Percentiles rank a stretch among this genome's conserved stretches.
Evolutionary conservation across 768 basidiomycete species (phyloP).

Genomic region (Nevesoporus exiguus): DNA sequence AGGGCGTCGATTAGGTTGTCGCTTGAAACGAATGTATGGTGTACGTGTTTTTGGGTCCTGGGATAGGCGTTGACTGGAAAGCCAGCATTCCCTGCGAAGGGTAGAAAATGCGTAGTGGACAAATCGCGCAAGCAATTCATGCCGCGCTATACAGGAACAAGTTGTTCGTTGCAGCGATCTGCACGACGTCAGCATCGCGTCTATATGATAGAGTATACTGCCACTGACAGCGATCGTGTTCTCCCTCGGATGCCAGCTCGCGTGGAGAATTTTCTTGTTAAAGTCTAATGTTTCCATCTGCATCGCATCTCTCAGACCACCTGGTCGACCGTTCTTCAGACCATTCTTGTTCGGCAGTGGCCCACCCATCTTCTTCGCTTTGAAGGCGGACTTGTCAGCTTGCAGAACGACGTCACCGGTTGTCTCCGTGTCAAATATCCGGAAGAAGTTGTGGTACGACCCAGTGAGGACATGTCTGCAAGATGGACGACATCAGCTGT

Average conservation of each 20-base stretch:
- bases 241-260: slow-evolving; percentile 97
- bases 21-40: slow-evolving; percentile 22
- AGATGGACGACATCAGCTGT: slow-evolving; percentile 2
- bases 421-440: slow-evolving; percentile 93
- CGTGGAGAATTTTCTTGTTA: slow-evolving; percentile 96
- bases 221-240: slow-evolving; percentile 91
- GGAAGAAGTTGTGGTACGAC: slow-evolving; percentile 99
- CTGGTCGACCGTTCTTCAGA: slow-evolving; percentile 74
- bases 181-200: slow-evolving; percentile 8
- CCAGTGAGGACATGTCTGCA: slow-evolving; percentile 94
- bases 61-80: slow-evolving; percentile 10
- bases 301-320: slow-evolving; percentile 76
- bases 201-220: not conserved
- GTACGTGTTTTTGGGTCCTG: slow-evolving; percentile 14
- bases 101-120: not conserved
- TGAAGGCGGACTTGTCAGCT: slow-evolving; percentile 99
- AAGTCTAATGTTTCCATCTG: slow-evolving; percentile 85
- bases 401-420: slow-evolving; percentile 89
- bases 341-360: slow-evolving; percentile 67
- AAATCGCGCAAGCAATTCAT: slow-evolving; percentile 25
- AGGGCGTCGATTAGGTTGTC: slow-evolving; percentile 25
- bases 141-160: slow-evolving; percentile 38
- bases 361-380: slow-evolving; percentile 97
- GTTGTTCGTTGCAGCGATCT: slow-evolving; percentile 86
- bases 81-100: slow-evolving; percentile 13